phyloP scores from a whole-genome alignment of 73 alveolate genomes.

The Chromera velia region DNA sequence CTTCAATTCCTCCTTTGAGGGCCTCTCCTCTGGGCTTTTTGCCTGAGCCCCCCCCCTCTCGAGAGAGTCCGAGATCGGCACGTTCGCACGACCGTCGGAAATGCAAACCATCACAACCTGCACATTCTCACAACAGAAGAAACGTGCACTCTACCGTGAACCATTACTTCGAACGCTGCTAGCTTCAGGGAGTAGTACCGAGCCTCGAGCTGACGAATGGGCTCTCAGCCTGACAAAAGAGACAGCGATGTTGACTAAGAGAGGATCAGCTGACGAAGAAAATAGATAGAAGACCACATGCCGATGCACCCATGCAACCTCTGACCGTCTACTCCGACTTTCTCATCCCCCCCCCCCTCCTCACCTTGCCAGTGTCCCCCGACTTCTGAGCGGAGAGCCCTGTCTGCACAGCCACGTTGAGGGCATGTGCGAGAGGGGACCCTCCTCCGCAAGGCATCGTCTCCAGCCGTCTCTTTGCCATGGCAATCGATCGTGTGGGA shows the following conservation, averaged over 20 bases:
- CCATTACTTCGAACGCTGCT: no score
- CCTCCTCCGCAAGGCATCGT: slow-evolving; percentile 45
- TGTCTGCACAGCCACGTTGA: neutral
- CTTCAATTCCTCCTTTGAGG: neutral
- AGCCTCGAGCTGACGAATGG: no score
- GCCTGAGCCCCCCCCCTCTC: neutral
- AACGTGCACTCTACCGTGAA: no score
- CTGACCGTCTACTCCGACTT: no score
- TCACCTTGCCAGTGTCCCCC: neutral
- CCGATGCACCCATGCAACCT: no score
- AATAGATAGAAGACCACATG: no score
- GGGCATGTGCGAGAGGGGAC: slow-evolving; percentile 38
- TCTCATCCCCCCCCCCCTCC: no score
- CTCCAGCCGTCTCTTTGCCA: neutral
- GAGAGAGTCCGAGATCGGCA: neutral
- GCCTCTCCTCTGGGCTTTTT: neutral
- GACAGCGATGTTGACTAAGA: no score
- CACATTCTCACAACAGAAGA: no score
- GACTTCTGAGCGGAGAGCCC: neutral
- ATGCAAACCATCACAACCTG: neutral
- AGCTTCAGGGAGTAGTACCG: no score
- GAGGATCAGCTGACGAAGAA: no score
- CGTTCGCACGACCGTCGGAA: neutral
- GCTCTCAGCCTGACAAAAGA: no score
- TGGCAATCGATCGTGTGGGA: neutral